Evolutionary conservation across 2,329 filamentous ascomycete species (phyloP), one percentile per base, ranked within the genome.

Genomic region (Neonectria punicea): DNA sequence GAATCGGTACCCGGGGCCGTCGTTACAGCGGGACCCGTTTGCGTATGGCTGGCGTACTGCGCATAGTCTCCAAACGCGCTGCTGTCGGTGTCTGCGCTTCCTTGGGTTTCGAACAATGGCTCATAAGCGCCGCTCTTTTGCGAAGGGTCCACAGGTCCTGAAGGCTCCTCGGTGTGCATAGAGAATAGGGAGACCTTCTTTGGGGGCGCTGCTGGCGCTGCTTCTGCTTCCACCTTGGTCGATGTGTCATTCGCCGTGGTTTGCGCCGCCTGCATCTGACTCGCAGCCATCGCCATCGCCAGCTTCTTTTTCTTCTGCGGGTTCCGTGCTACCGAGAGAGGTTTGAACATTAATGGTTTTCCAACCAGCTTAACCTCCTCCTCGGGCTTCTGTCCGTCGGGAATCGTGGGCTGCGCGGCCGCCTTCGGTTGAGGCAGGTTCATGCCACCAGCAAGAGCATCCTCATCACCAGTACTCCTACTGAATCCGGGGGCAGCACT

Each of bases 261-360:
- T 5, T 61, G 61, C 16, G 60, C 54, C 16, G 60, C 54, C 20
- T 70, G 66, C 43, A 70, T 30, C 9, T 58, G 36, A 10, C 63
- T 18, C 10, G 69, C 28, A 16, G 66, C 57, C 7, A 65, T 73
- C 11, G 67, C 60, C 14, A 63, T 58, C 25, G 79, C 77, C 41
- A 77, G 77, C 62, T 84, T 82, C 73, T 87, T 90, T 81, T 91
- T 93, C 80, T 92, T 93, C 67, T 87, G 87, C 32, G 89, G 85
- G 67, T 91, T 93, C 66, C 93, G 87, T 16, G 90, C 88, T 14
- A 98, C 94, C 1, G 94, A 97, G 41, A 98, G 83, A 4, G 95
- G 95, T 76, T 90, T 92, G 79, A 98, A 98, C 88, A 93, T 92
- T 78, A 94, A 88, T 13, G 93, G 89, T 72, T 94, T 96, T 20